These are phyloP conservation scores for Yueomyces sp. DNA, from an alignment of 805 yeast genomes.

Conservation along the genomic window DNA sequence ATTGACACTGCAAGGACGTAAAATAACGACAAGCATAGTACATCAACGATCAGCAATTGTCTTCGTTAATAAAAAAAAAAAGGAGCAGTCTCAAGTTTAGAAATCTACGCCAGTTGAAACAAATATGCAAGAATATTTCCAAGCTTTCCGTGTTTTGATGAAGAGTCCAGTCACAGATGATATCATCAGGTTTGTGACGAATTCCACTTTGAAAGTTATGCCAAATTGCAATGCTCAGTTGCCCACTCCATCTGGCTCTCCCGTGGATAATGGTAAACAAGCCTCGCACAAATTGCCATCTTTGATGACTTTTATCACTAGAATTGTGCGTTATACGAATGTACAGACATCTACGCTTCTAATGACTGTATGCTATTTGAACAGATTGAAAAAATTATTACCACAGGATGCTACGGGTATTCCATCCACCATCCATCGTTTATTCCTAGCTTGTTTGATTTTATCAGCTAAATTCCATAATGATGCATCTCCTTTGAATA, in stretches of 20 bases:
- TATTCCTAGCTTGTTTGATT: constrained; percentile 60
- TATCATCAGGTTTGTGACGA: constrained; percentile 59
- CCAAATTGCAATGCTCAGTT: constrained; percentile 30
- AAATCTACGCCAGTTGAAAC: too few species aligned
- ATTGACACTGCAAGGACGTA: too few species aligned
- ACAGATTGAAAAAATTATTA: constrained; percentile 43
- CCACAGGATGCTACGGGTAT: constrained; percentile 65
- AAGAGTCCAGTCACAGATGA: constrained; percentile 60
- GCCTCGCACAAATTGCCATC: constrained; percentile 34
- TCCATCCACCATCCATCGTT: constrained; percentile 70
- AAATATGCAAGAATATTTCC: constrained; percentile 19
- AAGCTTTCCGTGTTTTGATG: constrained; percentile 48
- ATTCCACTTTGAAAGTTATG: constrained; percentile 49
- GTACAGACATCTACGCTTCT: constrained; percentile 72
- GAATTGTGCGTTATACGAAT: constrained; percentile 58
- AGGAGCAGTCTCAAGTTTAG: too few species aligned
- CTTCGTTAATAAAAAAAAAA: too few species aligned
- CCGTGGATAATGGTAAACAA: constrained; percentile 3
- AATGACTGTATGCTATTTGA: constrained; percentile 57
- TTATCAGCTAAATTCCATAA: constrained; percentile 63
- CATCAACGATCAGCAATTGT: too few species aligned
- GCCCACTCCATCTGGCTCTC: constrained; percentile 24
- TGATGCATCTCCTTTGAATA: constrained; percentile 66
- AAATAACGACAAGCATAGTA: too few species aligned
- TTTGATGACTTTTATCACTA: constrained; percentile 59